Evolutionary conservation across 2,329 filamentous ascomycete genomes (phyloP).

Genomic region (Colletotrichum sp.): DNA sequence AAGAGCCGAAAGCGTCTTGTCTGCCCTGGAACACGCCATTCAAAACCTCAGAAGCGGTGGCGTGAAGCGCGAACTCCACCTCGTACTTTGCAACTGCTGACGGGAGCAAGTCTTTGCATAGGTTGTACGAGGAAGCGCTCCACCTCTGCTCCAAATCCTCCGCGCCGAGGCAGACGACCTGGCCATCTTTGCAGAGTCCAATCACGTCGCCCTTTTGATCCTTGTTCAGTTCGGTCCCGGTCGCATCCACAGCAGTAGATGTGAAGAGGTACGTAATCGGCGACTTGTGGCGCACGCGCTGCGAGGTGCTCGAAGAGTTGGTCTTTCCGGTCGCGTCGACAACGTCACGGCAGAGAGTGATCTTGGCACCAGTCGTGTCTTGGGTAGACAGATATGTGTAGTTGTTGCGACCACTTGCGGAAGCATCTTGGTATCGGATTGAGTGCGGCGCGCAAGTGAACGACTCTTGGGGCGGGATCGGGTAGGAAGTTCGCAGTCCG

Average conservation of each 20-base stretch:
- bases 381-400: conserved; percentile 67
- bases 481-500: conserved; percentile 69
- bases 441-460: conserved; percentile 69
- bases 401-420: conserved; percentile 54
- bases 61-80: conserved; percentile 55
- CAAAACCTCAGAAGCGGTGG: conserved; percentile 51
- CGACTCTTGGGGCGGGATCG: conserved; percentile 67
- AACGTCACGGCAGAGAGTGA: conserved; percentile 65
- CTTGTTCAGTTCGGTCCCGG: not conserved
- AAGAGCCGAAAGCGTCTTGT: conserved; percentile 55
- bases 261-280: conserved; percentile 50
- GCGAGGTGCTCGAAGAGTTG: conserved; percentile 52
- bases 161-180: conserved; percentile 64
- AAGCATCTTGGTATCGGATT: conserved; percentile 54
- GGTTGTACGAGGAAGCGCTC: conserved; percentile 46
- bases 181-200: conserved; percentile 64
- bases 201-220: conserved; percentile 46
- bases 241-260: conserved; percentile 24
- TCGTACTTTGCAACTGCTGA: conserved; percentile 38
- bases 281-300: conserved; percentile 32
- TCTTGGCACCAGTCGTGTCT: conserved; percentile 50
- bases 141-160: conserved; percentile 56
- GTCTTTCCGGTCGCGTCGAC: conserved; percentile 57
- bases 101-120: conserved; percentile 45
- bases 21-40: conserved; percentile 62